phyloP scores from a whole-genome alignment of 441 rosid genomes.

The Syzygium syzygioides region DNA sequence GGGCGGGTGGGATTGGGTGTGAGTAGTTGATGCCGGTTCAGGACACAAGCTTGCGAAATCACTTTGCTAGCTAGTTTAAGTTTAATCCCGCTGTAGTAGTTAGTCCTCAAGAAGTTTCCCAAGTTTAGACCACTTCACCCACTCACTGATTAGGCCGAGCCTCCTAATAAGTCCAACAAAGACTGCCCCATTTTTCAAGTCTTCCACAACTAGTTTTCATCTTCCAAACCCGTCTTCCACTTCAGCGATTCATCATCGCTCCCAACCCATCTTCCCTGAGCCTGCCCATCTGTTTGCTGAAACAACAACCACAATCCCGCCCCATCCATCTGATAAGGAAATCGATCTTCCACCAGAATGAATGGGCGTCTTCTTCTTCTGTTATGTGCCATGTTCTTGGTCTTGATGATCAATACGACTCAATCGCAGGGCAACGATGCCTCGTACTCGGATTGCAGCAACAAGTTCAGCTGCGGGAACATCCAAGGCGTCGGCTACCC shows the following conservation, averaged over 20 bases:
- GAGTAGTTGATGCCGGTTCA: not conserved
- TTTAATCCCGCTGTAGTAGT: not conserved
- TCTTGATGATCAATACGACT: not conserved
- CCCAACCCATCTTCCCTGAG: not conserved
- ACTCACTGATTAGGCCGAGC: not conserved
- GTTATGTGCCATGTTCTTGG: not conserved
- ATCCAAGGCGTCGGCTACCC: conserved; percentile 11
- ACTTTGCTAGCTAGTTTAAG: not conserved
- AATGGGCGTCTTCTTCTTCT: not conserved
- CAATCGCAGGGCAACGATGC: not conserved
- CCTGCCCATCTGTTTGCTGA: not conserved
- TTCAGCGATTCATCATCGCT: not conserved
- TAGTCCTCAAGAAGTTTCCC: not conserved
- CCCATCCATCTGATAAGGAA: not conserved
- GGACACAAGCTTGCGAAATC: not conserved
- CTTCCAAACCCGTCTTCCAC: not conserved
- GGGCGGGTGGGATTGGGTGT: not conserved
- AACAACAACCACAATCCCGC: not conserved
- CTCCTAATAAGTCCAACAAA: not conserved
- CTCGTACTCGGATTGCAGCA: not conserved
- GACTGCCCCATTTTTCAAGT: not conserved
- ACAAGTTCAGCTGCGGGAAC: conserved; percentile 17
- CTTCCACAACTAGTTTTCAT: not conserved
- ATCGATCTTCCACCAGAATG: not conserved
- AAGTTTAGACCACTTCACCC: not conserved